A percentile compares a stretch with the other conserved stretches of the same genome.
These are phyloP conservation scores for Clitopilus passeckerianus DNA, from an alignment of 768 basidiomycete genomes.

Conservation along the genomic window DNA sequence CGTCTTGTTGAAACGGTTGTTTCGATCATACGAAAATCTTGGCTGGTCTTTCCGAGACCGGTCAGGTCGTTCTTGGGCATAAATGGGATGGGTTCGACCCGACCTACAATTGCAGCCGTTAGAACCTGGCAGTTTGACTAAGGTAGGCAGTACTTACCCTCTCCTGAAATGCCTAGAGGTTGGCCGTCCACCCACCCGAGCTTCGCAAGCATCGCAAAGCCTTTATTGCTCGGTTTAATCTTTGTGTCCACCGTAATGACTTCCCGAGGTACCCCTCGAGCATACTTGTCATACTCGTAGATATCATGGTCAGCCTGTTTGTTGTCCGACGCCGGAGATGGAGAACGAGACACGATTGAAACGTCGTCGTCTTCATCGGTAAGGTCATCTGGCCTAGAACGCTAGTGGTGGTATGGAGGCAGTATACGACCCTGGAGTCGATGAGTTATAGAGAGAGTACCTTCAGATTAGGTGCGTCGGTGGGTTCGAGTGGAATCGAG, in stretches of 20 bases:
- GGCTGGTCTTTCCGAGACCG: constrained; percentile 73
- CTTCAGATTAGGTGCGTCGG: constrained; percentile 39
- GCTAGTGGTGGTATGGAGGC: constrained; percentile 58
- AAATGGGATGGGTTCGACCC: constrained; percentile 81
- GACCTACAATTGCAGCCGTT: constrained; percentile 39
- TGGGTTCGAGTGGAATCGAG: constrained; percentile 47
- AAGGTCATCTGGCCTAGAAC: constrained; percentile 52
- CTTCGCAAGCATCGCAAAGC: constrained; percentile 75
- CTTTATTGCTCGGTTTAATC: constrained; percentile 75
- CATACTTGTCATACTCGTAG: constrained; percentile 65
- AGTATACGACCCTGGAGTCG: constrained; percentile 44
- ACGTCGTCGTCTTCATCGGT: constrained; percentile 65
- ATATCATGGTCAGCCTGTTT: constrained; percentile 49
- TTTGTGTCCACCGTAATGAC: constrained; percentile 78
- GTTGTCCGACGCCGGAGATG: constrained; percentile 57
- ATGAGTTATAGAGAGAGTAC: constrained; percentile 58
- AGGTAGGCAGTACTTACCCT: constrained; percentile 40
- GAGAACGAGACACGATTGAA: constrained; percentile 69
- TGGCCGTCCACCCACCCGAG: constrained; percentile 82
- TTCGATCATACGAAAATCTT: constrained; percentile 82
- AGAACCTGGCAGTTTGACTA: neutral
- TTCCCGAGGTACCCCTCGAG: constrained; percentile 47
- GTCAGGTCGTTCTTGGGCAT: constrained; percentile 72
- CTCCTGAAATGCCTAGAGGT: constrained; percentile 68
- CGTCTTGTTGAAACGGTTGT: constrained; percentile 81